Percentiles rank a stretch among this genome's conserved stretches.
phyloP scores from a whole-genome alignment of 441 rosid genomes.

The Eutrema salsugineum region DNA sequence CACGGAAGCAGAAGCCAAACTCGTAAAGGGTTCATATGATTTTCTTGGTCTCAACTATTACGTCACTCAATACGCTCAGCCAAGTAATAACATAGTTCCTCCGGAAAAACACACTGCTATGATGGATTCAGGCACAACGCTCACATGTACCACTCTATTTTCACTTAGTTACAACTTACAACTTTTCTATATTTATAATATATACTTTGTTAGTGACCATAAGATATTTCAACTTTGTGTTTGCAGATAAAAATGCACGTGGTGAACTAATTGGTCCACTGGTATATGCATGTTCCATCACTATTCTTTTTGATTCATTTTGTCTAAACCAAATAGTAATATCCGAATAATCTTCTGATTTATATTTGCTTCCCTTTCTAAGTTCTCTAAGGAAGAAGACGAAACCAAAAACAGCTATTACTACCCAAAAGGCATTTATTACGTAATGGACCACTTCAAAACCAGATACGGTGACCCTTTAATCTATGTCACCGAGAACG shows the following conservation, averaged over 20 bases:
- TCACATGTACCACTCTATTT: constrained; percentile 17
- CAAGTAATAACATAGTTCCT: background rate
- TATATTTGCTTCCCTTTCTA: background rate
- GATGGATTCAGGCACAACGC: background rate
- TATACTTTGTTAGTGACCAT: background rate
- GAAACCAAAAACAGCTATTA: background rate
- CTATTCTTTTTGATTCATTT: background rate
- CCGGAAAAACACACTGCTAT: background rate
- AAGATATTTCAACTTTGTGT: background rate
- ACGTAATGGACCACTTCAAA: constrained; percentile 1
- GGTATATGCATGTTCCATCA: background rate
- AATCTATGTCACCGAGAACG: constrained; percentile 24
- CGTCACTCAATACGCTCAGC: constrained; percentile 23
- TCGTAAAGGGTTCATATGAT: constrained; percentile 37
- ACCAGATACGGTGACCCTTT: background rate
- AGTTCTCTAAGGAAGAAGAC: background rate
- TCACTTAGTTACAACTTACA: background rate
- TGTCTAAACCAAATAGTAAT: background rate
- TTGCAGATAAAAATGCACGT: background rate
- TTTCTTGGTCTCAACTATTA: constrained; percentile 43
- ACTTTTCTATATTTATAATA: background rate
- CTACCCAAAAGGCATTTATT: constrained; percentile 15
- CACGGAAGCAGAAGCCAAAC: constrained; percentile 7
- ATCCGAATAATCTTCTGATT: background rate
- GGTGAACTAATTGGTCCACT: constrained; percentile 1